Base-by-base conservation (phyloP, 257 asterid species). In the Agastache rugosa region DNA sequence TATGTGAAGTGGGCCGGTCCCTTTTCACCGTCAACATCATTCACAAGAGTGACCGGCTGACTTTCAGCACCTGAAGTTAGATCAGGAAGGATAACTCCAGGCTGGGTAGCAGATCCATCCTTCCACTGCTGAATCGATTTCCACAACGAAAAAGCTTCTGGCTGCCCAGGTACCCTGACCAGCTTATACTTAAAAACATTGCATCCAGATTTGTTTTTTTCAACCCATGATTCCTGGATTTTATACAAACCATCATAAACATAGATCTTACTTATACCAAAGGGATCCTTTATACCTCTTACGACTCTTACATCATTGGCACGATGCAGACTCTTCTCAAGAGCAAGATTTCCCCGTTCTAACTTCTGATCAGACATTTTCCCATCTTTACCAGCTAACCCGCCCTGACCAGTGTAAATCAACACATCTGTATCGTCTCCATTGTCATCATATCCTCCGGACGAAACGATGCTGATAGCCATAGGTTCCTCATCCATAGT, bases 1-100 rank as follows among this genome's bases (percentile, higher is more conserved):
- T 94, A 94, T 1, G 97, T 84, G 89, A 94, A 94, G 84, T 92
- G 90, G 23, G 93, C 84, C 14, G 99, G 98, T 20, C 93, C 97
- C 79, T 84, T 94, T 73, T 92, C 99, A 62, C 87, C 85, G 78
- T 94, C 97, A 62, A 92, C 93, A 44, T 90, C 96, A 58, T 92
- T 94, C 72, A 94, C 96, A 51, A 94, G 93, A 39, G 92, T 72
- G 63, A 94, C 96, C 1, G 97, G 96, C 20, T 73, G 93, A 73
- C 78, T 78, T 81, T 94, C 99, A 8, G 86, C 86, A 16, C 98
- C 98, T 16, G 92, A 86, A 37, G 97, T 81, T 41, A 94, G 79
- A 81, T 94, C 98, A 0, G 98, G 96, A 25, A 94, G 85, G 69
- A 92, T 89, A 69, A 92, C 81, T 23, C 96, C 93, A 27, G 83